These are phyloP conservation scores for Cladosporium oxysporum DNA, from an alignment of 2,329 filamentous ascomycete genomes.

Conservation along the genomic window DNA sequence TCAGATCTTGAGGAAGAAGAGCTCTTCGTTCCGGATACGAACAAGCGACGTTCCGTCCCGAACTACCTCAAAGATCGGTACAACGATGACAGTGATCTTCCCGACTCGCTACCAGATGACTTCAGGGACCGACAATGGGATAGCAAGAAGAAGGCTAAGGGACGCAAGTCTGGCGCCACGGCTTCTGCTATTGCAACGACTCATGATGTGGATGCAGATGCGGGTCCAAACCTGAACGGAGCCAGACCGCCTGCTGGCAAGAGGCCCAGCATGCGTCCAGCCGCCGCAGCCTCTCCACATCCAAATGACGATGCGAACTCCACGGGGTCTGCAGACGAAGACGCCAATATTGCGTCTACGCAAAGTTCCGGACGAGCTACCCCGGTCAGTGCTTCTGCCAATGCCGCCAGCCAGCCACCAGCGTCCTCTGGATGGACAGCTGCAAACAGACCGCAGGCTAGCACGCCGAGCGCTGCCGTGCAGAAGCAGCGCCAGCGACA, in stretches of 20 bases:
- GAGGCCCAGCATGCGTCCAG: conserved; percentile 34
- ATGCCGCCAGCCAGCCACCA: conserved; percentile 10
- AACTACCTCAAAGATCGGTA: conserved; percentile 47
- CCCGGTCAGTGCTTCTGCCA: neutral
- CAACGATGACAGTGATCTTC: conserved; percentile 42
- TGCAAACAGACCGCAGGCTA: conserved; percentile 11
- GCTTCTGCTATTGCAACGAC: neutral
- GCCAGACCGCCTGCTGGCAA: conserved; percentile 32
- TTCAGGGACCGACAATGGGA: conserved; percentile 40
- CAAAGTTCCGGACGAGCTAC: conserved; percentile 1
- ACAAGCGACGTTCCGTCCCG: conserved; percentile 28
- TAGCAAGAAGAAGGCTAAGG: conserved; percentile 26
- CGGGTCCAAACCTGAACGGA: neutral
- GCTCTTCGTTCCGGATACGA: conserved; percentile 11
- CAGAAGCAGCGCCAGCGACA: conserved; percentile 1
- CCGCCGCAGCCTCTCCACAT: conserved; percentile 31
- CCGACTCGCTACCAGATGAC: conserved; percentile 46
- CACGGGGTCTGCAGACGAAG: conserved; percentile 21
- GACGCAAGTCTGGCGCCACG: conserved; percentile 6
- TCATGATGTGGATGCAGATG: neutral
- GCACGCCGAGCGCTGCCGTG: conserved; percentile 5
- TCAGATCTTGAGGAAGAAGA: conserved; percentile 46
- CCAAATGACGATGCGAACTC: conserved; percentile 35
- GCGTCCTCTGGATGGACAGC: neutral
- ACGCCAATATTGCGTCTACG: conserved; percentile 7